Conservation (phyloP, 306 rosid genomes). For the Sechiopsis laciniata region DNA sequence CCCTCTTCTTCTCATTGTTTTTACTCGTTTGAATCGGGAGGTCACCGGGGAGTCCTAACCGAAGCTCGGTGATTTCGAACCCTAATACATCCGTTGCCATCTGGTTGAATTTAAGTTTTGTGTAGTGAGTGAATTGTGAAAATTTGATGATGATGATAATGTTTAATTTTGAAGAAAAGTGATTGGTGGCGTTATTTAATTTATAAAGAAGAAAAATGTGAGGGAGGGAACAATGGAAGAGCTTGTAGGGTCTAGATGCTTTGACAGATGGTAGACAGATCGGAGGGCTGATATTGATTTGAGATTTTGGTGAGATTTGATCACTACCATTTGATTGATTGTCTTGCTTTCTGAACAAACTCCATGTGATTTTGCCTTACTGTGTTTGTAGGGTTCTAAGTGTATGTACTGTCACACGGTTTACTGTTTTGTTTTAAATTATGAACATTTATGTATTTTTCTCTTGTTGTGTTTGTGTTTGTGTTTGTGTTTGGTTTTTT, state of each 20-base stretch:
- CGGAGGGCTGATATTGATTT: conserved; percentile 33
- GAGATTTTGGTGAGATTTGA: conserved; percentile 32
- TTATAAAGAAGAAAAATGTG: neutral
- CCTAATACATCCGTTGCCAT: conserved; percentile 63
- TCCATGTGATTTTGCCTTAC: conserved; percentile 10
- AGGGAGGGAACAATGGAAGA: conserved; percentile 33
- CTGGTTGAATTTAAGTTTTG: neutral
- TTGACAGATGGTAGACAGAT: conserved; percentile 35
- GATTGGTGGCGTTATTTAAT: neutral
- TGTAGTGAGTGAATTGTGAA: neutral
- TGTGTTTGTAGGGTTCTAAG: neutral
- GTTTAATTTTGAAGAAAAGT: neutral
- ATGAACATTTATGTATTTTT: neutral
- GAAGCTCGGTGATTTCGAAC: conserved; percentile 77
- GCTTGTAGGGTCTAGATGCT: neutral
- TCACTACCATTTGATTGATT: conserved; percentile 47
- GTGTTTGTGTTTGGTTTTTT: neutral
- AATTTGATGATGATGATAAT: neutral
- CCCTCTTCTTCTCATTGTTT: conserved; percentile 58
- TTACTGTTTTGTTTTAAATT: neutral
- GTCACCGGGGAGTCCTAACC: conserved; percentile 55
- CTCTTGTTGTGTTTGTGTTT: neutral
- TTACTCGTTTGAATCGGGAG: conserved; percentile 14
- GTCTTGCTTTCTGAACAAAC: conserved; percentile 7
- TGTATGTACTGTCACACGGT: conserved; percentile 7